Base-by-base conservation (phyloP, 305 asterid species). In the Fraxinus sp. region DNA sequence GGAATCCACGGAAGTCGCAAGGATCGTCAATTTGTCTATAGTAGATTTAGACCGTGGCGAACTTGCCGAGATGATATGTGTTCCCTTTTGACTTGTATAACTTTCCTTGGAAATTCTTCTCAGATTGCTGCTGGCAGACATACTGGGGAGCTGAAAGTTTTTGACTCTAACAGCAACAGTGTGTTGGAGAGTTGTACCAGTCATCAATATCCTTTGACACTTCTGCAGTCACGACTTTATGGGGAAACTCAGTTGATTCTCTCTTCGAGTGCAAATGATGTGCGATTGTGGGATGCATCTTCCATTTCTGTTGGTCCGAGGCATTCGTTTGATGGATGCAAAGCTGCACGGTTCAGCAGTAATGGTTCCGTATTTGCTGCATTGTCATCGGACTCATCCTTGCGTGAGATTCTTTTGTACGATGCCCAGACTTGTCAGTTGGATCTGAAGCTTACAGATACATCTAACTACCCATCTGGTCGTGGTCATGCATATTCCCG, bases 31-130 rank as follows among this genome's bases (percentile, higher is more conserved):
- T 95, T 95, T 49, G 98, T 95, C 52, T 97, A 92, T 74, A 92
- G 98, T 86, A 90, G 99, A 85, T 95, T 97, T 87, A 90, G 99
- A 86, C 98, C 99, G 5, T 95, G 99, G 98, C 87, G 98, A 87
- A 93, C 94, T 80, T 97, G 98, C 86, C 90, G 98, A 75, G 98
- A 95, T 82, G 98, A 93, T 59, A 82, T 81, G 33, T 88, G 90
- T 87, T 85, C 91, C 75, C 94, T 93, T 55, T 85, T 92, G 78
- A 97, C 98, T 10, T 97, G 98, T 85, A 84, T 93, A 82, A 78
- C 97, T 77, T 95, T 95, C 84, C 95, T 97, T 41, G 97, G 94
- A 37, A 97, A 95, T 85, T 88, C 97, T 83, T 89, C 97, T 10
- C 94, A 90, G 88, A 85, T 97, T 81, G 98, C 93, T 84, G 94